Evolutionary conservation across 23 red algal species (phyloP).

Genomic region (Cyanidioschyzon merolae): DNA sequence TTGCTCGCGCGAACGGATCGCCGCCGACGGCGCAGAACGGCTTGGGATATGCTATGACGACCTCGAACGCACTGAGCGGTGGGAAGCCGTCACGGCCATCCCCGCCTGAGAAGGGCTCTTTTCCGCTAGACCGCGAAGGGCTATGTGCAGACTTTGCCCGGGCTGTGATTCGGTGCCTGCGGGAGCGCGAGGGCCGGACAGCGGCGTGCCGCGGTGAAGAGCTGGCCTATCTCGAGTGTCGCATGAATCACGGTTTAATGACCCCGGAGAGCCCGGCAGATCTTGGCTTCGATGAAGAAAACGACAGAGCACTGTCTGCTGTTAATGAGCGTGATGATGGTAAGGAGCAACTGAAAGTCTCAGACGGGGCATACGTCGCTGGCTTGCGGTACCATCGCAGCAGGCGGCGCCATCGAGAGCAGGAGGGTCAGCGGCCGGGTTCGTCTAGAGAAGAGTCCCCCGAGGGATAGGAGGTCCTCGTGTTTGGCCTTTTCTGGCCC

Average conservation of each 20-base stretch:
- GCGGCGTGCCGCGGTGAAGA: slow-evolving; percentile 55
- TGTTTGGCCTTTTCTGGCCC: no score
- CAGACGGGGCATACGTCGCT: background rate
- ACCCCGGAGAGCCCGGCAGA: background rate
- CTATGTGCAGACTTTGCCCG: slow-evolving; percentile 64
- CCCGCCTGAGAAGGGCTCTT: slow-evolving; percentile 71
- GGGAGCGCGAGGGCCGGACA: slow-evolving; percentile 28
- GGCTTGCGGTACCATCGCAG: background rate
- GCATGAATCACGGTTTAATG: slow-evolving; percentile 49
- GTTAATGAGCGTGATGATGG: background rate
- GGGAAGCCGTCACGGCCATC: background rate
- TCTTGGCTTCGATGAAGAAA: background rate
- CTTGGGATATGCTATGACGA: background rate
- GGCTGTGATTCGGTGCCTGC: slow-evolving; percentile 49
- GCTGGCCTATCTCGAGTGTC: slow-evolving; percentile 59
- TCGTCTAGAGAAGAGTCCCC: background rate
- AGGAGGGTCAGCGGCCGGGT: background rate
- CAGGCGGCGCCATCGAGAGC: background rate
- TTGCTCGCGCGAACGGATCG: no score
- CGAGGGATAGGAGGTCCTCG: background rate
- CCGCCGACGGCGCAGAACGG: no score
- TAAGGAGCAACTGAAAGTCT: background rate
- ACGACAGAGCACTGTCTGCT: background rate
- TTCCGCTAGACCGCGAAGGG: slow-evolving; percentile 79
- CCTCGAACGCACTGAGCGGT: background rate